Evolutionary conservation across 768 basidiomycete species (phyloP).

Genomic region (Mycena rebaudengoi): DNA sequence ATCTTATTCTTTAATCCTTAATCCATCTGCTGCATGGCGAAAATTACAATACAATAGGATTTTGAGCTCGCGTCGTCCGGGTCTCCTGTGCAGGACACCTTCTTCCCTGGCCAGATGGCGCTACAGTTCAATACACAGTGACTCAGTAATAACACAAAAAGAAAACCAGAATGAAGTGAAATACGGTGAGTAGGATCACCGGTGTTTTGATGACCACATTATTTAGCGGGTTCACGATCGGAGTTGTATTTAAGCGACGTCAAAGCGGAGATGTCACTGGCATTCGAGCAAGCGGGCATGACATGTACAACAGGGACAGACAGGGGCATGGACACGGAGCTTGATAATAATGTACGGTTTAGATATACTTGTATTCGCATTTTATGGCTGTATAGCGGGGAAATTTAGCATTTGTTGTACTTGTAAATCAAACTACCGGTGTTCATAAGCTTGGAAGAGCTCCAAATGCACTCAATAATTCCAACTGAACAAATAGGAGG

Average conservation of each 20-base stretch:
- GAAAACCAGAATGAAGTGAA: not conserved
- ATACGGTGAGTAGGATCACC: not conserved
- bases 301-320: no score
- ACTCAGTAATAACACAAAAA: not conserved
- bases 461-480: no score
- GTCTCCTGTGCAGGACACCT: conserved; percentile 40
- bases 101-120: conserved; percentile 18
- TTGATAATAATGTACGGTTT: no score
- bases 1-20: conserved; percentile 20
- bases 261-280: conserved; percentile 13
- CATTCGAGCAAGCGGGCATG: no score
- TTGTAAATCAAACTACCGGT: no score
- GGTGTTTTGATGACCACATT: not conserved
- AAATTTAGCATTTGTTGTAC: no score
- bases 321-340: no score
- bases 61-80: conserved; percentile 41
- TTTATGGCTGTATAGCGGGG: no score
- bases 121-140: conserved; percentile 26
- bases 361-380: no score
- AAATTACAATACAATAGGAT: conserved; percentile 35
- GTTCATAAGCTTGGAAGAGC: no score
- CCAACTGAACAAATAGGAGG: no score
- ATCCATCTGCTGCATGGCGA: conserved; percentile 8
- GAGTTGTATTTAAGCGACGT: conserved; percentile 3
- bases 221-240: no score